Evolutionary conservation across 2,329 filamentous ascomycete species (phyloP), one percentile per base, ranked within the genome.

Genomic region (Nakataea oryzae): DNA sequence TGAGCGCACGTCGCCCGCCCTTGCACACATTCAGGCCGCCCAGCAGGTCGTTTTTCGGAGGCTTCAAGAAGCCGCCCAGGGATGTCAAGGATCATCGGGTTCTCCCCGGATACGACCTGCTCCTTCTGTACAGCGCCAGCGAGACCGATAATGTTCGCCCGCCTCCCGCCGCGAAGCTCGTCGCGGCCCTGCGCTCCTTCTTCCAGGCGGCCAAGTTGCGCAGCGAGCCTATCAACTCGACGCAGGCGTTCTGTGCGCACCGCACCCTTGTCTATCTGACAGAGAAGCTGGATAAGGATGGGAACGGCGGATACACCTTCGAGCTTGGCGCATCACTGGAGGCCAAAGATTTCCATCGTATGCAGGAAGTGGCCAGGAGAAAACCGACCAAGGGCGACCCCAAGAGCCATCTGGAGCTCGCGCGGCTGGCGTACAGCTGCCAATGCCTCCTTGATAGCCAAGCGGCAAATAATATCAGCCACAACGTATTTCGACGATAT

Each of bases 41-140:
- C 74, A 61, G 78, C 59, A 78, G 86, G 65, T 81, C 81, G 3
- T 85, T 93, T 63, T 80, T 92, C 68, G 80, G 62, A 4, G 76
- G 91, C 58, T 82, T 89, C 67, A 71, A 79, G 65, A 85, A 86
- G 67, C 76, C 84, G 3, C 81, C 85, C 24, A 79, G 84, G 63
- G 76, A 82, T 62, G 74, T 86, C 56, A 87, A 85, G 71, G 79
- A 84, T 27, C 79, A 86, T 60, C 81, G 86, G 67, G 77, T 86
- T 64, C 89, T 86, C 69, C 88, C 85, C 0, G 92, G 91, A 61
- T 83, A 92, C 69, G 84, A 86, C 66, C 82, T 81, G 21, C 84
- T 96, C 76, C 82, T 89, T 68, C 82, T 89, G 63, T 82, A 91
- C 72, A 78, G 83, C 61, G 83, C 84, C 66, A 82, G 85, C 64